These are phyloP conservation scores for Tricholoma furcatifolium DNA, from an alignment of 768 basidiomycete species.

Conservation along the genomic window DNA sequence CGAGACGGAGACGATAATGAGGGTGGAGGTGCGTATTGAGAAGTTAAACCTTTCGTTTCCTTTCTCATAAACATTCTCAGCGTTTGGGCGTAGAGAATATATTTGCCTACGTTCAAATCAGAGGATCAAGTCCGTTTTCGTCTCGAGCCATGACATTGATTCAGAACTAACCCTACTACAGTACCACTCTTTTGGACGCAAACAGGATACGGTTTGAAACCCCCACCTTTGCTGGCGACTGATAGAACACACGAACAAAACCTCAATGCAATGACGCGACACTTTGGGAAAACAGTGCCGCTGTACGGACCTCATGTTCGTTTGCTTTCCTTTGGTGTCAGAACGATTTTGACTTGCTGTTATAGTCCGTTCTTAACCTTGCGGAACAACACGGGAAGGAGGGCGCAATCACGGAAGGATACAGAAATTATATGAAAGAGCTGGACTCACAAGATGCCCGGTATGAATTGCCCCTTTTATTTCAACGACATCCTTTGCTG, in stretches of 20 bases:
- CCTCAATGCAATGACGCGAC: conserved; percentile 64
- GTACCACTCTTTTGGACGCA: conserved; percentile 96
- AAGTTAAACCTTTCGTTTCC: not conserved
- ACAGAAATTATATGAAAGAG: conserved; percentile 64
- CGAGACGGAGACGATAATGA: conserved; percentile 88
- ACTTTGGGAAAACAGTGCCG: conserved; percentile 65
- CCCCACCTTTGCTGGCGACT: conserved; percentile 73
- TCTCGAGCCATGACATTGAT: not conserved
- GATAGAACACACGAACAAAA: conserved; percentile 77
- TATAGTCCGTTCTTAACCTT: conserved; percentile 80
- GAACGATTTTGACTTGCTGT: conserved; percentile 5
- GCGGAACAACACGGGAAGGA: conserved; percentile 93
- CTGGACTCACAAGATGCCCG: conserved; percentile 51
- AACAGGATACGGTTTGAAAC: conserved; percentile 82
- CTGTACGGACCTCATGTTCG: conserved; percentile 79
- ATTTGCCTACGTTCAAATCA: conserved; percentile 87
- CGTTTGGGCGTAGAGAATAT: conserved; percentile 73
- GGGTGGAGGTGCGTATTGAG: conserved; percentile 61
- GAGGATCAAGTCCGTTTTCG: conserved; percentile 77
- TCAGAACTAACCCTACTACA: conserved; percentile 26
- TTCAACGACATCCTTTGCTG: not conserved
- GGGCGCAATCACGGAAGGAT: conserved; percentile 73
- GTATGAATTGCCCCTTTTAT: conserved; percentile 34
- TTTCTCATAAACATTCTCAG: conserved; percentile 31
- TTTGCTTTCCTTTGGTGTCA: conserved; percentile 6